Evolutionary conservation across 306 rosid genomes (phyloP).

Genomic region (Cucurbita moschata): DNA sequence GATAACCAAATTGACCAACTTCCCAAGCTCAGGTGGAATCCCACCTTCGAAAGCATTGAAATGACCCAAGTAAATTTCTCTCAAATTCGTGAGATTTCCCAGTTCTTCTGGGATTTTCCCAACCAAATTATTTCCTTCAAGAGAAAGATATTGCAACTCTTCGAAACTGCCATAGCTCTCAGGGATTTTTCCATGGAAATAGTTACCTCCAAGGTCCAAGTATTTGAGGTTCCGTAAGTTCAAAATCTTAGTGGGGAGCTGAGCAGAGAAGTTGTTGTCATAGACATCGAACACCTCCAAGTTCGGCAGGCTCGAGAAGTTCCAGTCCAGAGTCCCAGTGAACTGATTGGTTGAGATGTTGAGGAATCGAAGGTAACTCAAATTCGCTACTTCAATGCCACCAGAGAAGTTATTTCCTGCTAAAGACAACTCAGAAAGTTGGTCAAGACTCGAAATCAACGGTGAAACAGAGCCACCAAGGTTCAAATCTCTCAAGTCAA

Average conservation of each 20-base stretch:
- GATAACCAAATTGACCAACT: constrained; percentile 39
- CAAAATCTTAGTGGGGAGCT: constrained; percentile 43
- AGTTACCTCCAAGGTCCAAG: constrained; percentile 79
- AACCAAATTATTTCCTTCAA: constrained; percentile 52
- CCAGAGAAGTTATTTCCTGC: constrained; percentile 71
- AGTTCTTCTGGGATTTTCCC: constrained; percentile 64
- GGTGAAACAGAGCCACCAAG: constrained; percentile 55
- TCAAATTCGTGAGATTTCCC: constrained; percentile 58
- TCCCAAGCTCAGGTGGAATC: constrained; percentile 58
- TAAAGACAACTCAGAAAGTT: constrained; percentile 45
- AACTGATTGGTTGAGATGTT: constrained; percentile 68
- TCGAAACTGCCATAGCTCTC: constrained; percentile 35
- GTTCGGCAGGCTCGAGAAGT: constrained; percentile 31
- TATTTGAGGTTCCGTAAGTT: constrained; percentile 35
- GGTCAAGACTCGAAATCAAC: constrained; percentile 38
- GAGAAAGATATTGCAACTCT: constrained; percentile 52
- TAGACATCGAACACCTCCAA: constrained; percentile 64
- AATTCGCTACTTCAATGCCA: constrained; percentile 31
- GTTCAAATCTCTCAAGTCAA: constrained; percentile 48
- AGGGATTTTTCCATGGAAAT: constrained; percentile 51
- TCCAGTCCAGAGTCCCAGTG: constrained; percentile 49
- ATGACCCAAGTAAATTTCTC: constrained; percentile 52
- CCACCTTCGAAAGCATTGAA: constrained; percentile 70
- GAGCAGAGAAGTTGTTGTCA: constrained; percentile 56
- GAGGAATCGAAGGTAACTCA: constrained; percentile 41